Conservation (phyloP, 1,284 basidiomycete genomes). For the Puccinia hordei region DNA sequence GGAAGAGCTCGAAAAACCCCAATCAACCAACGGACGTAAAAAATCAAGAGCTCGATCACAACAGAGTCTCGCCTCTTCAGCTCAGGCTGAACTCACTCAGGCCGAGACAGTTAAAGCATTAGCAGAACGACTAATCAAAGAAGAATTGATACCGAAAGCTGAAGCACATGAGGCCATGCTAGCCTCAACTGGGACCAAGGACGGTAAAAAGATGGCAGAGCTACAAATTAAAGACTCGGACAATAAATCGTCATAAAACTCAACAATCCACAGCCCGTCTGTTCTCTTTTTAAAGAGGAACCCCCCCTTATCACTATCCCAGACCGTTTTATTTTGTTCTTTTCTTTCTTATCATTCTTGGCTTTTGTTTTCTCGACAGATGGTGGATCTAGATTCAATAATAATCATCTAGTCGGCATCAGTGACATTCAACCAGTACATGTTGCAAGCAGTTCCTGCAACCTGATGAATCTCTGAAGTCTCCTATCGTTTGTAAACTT, state of each 20-base stretch:
- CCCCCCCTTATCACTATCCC: too few species aligned
- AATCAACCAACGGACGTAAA: constrained; percentile 1
- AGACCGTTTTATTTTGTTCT: too few species aligned
- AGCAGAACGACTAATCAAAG: constrained; percentile 32
- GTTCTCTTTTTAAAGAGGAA: too few species aligned
- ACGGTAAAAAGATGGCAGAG: constrained; percentile 18
- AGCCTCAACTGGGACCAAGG: constrained; percentile 3
- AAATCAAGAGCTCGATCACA: not conserved
- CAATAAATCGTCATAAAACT: not conserved
- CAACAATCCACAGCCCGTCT: too few species aligned
- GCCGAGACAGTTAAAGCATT: constrained; percentile 24
- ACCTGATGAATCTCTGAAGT: too few species aligned
- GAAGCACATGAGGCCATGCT: constrained; percentile 25
- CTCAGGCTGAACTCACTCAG: not conserved
- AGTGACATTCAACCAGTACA: too few species aligned
- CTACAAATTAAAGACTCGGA: not conserved
- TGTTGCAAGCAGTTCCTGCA: too few species aligned
- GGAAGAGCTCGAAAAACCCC: constrained; percentile 23
- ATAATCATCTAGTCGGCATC: too few species aligned
- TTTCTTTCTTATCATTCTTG: too few species aligned
- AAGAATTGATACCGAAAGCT: constrained; percentile 35
- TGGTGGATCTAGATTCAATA: too few species aligned
- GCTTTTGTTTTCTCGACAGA: too few species aligned
- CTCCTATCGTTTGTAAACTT: too few species aligned
- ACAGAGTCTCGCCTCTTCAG: not conserved